Base-by-base conservation (phyloP, 345 rosid genomes). In the Diplotaxis tenuifolia region DNA sequence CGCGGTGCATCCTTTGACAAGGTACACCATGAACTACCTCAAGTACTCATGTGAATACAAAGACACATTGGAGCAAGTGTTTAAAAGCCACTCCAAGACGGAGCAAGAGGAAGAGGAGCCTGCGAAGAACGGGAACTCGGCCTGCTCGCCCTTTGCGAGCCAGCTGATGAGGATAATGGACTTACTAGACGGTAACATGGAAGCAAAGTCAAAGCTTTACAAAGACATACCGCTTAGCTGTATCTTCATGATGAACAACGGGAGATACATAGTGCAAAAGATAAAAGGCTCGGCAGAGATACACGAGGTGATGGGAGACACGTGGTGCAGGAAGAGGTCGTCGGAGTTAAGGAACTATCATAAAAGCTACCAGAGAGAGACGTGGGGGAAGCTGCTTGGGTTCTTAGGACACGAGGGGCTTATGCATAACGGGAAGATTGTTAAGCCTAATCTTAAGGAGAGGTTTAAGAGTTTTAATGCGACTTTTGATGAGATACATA, bases 211-310 rank as follows among this genome's bases (percentile, higher is more conserved):
- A 3, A 88, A 84, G 82, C 84, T 85, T 15, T 91, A 94, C 80
- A 88, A 58, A 54, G 93, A 94, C 71, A 38, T 84, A 8, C 68
- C 95, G 0, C 72, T 94, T 65, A 78, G 89, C 71, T 75, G 81
- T 79, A 91, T 94, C 20, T 94, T 94, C 84, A 88, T 89, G 96
- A 94, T 94, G 98, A 94, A 94, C 83, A 94, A 94, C 12, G 98
- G 97, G 4, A 86, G 93, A 10, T 94, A 89, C 86, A 89, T 91
- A 36, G 75, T 89, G 64, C 92, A 94, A 67, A 88, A 91, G 84
- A 84, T 89, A 82, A 88, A 85, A 75, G 82, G 88, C 4, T 84
- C 97, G 0, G 28, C 81, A 0, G 95, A 86, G 90, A 83, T 89
- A 53, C 84, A 84, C 20, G 75, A 81, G 47, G 77, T 77, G 21